Evolutionary conservation across 768 basidiomycete genomes (phyloP), one percentile per base, ranked within the genome.

Genomic region (Austroboletus festivus): DNA sequence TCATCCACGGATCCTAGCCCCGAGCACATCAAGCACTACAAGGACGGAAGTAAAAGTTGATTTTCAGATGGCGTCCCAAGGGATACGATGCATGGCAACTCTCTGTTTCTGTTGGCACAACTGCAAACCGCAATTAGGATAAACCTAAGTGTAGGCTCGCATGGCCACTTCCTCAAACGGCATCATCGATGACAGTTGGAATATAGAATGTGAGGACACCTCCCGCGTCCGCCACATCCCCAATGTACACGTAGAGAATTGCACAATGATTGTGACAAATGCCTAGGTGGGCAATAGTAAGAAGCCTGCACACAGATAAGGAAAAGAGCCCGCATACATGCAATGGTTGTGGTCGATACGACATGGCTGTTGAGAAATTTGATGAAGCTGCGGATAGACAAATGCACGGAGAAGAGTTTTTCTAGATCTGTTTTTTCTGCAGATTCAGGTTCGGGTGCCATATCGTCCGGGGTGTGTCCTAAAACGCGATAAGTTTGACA

Each of bases 191-290:
- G 33, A 88, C 79, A 1, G 85, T 86, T 37, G 91, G 91, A 44
- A 93, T 83, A 60, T 92, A 93, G 62, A 88, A 93, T 3, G 91
- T 93, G 53, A 93, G 72, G 35, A 93, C 87, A 3, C 89, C 91
- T 38, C 90, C 88, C 0, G 85, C 81, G 47, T 89, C 83, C 5
- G 80, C 79, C 11, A 84, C 76, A 26, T 89, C 84, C 10, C 91
- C 91, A 38, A 93, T 85, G 60, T 93, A 93, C 46, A 93, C 89
- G 54, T 93, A 93, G 43, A 93, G 76, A 55, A 93, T 93, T 50
- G 89, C 75, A 61, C 89, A 93, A 53, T 92, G 86, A 49, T 82
- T 76, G 55, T 84, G 81, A 61, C 91, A 93, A 42, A 93, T 76
- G 60, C 86, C 90, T 93, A 59, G 0, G 21, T 50, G 26, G 38